Base-by-base conservation (phyloP, 495 filamentous ascomycete species). In the Copromyces sp. region DNA sequence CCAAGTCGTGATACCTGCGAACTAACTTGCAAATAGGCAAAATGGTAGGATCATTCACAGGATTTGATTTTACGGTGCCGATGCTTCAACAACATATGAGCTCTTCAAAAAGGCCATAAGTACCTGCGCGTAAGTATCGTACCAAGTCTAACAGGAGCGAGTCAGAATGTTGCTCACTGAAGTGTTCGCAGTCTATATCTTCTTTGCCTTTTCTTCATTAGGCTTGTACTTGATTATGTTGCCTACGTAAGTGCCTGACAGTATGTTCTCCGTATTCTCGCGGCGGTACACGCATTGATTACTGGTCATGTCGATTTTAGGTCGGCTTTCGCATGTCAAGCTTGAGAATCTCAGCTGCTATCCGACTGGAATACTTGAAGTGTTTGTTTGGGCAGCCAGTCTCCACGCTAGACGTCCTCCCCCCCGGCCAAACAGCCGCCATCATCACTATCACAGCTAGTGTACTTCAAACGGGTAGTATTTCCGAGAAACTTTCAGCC, bases 361-460 rank as follows among this genome's bases (percentile, higher is more conserved):
- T 90, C 70, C 83, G 88, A 17, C 78, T 88, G 0, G 82, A 82
- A 37, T 87, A 87, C 73, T 79, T 89, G 72, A 82, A 79, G 44
- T 80, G 84, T 29, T 82, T 89, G 47, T 86, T 89, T 32, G 77
- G 77, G 4, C 84, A 89, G 38, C 84, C 86, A 2, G 80, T 89
- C 32, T 83, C 86, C 14, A 82, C 85, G 3, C 80, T 89, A 16
- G 87, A 89, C 72, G 81, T 86, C 35, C 79, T 90, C 74, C 85
- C 88, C 35, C 81, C 83, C 65, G 81, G 86, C 41, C 81, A 85
- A 79, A 81, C 86, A 17, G 86, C 86, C 14, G 87, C 87, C 32
- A 87, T 88, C 42, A 89, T 92, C 75, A 91, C 90, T 7, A 84
- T 86, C 4, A 86, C 87, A 2, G 87, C 89, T 39, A 92, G 91